Conservation (phyloP, 73 alveolate species). For the Blepharisma japonicum region DNA sequence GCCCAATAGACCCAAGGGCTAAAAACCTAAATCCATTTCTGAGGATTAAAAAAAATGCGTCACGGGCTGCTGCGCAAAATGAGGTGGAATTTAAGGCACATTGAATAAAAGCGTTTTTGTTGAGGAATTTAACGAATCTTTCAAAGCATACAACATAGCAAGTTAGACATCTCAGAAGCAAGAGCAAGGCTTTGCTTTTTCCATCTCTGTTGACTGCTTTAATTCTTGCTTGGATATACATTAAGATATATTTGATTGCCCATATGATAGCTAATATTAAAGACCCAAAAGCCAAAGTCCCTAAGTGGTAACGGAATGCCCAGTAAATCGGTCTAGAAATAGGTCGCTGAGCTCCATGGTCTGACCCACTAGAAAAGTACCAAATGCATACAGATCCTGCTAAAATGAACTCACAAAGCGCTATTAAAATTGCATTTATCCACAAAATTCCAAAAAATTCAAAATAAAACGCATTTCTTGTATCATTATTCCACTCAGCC, state of each 20-base stretch:
- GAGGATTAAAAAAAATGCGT: constrained; percentile 81
- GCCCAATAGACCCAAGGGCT: constrained; percentile 76
- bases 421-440: constrained; percentile 84
- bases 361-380: constrained; percentile 90
- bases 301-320: constrained; percentile 90
- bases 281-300: constrained; percentile 95
- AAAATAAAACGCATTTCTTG: constrained; percentile 78
- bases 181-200: constrained; percentile 60
- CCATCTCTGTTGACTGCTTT: constrained; percentile 51
- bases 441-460: constrained; percentile 89
- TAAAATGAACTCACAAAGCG: constrained; percentile 84
- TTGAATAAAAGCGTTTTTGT: constrained; percentile 93
- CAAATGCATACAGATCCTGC: constrained; percentile 90
- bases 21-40: constrained; percentile 87
- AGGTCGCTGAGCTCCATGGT: constrained; percentile 64
- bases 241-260: constrained; percentile 59
- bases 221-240: constrained; percentile 47
- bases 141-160: constrained; percentile 87
- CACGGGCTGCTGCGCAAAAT: constrained; percentile 93
- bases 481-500: constrained; percentile 87
- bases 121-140: constrained; percentile 81
- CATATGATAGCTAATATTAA: constrained; percentile 87
- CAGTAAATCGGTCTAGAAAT: constrained; percentile 74
- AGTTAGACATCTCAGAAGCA: constrained; percentile 70
- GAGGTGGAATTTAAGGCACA: constrained; percentile 79